Percentiles rank a stretch among this genome's conserved stretches.
These are phyloP conservation scores for Aspergillus haitiensis DNA, from an alignment of 495 filamentous ascomycete genomes.

Conservation along the genomic window DNA sequence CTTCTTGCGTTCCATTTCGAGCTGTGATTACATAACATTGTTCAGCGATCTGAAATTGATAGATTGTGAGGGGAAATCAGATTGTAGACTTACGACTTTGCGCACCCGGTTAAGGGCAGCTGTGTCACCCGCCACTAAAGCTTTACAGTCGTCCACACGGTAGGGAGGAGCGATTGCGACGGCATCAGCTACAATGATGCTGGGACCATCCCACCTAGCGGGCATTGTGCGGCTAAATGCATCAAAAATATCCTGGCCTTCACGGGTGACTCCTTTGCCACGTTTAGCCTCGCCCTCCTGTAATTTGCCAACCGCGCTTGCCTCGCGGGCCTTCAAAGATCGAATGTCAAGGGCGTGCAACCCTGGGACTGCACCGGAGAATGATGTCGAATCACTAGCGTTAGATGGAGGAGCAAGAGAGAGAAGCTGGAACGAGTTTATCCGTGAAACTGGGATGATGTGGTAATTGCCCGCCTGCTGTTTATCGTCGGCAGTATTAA, in stretches of 20 bases:
- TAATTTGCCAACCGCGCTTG: conserved; percentile 52
- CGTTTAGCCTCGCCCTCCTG: conserved; percentile 55
- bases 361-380: conserved; percentile 41
- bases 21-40: conserved; percentile 27
- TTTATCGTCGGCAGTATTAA: conserved; percentile 53
- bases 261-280: conserved; percentile 63
- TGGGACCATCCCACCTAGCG: conserved; percentile 60
- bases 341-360: conserved; percentile 52
- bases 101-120: conserved; percentile 57
- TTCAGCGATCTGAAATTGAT: neutral
- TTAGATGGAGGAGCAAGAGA: conserved; percentile 38
- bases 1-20: conserved; percentile 54
- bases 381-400: conserved; percentile 40
- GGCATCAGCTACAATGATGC: conserved; percentile 65
- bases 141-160: conserved; percentile 57
- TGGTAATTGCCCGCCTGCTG: conserved; percentile 59
- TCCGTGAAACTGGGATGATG: conserved; percentile 62
- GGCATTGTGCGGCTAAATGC: conserved; percentile 63
- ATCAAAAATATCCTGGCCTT: conserved; percentile 72
- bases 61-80: neutral
- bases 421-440: conserved; percentile 59
- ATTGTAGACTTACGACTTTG: conserved; percentile 57
- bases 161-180: conserved; percentile 64
- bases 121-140: conserved; percentile 48
- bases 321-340: conserved; percentile 55